These are phyloP conservation scores for Rhinocladiella similis DNA, from an alignment of 2,329 filamentous ascomycete genomes.

Conservation along the genomic window DNA sequence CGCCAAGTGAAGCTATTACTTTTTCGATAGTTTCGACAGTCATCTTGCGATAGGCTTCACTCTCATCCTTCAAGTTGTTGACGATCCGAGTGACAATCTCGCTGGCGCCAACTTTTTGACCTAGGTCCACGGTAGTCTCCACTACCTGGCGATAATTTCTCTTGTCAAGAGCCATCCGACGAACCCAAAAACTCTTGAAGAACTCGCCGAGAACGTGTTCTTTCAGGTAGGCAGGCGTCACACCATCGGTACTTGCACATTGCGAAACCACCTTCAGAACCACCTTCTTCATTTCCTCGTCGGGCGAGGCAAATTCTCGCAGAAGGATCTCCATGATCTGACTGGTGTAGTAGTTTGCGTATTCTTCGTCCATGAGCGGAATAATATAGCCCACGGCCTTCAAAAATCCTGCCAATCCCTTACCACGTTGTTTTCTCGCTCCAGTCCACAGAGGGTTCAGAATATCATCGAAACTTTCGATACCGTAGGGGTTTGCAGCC, in stretches of 20 bases:
- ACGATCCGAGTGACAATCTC: slow-evolving; percentile 94
- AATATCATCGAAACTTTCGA: slow-evolving; percentile 97
- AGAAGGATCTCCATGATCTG: slow-evolving; percentile 99
- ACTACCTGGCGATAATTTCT: slow-evolving; percentile 97
- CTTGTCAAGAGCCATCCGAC: slow-evolving; percentile 95
- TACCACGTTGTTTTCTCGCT: slow-evolving; percentile 91
- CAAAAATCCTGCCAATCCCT: slow-evolving; percentile 90
- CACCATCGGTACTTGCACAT: slow-evolving; percentile 89
- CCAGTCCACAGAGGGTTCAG: slow-evolving; percentile 97
- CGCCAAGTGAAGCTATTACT: slow-evolving; percentile 86
- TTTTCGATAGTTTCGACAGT: slow-evolving; percentile 98
- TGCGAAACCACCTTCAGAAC: slow-evolving; percentile 97
- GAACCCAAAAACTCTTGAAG: slow-evolving; percentile 98
- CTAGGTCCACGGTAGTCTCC: slow-evolving; percentile 94
- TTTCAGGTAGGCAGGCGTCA: slow-evolving; percentile 91
- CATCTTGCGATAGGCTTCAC: slow-evolving; percentile 98
- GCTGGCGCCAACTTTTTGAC: slow-evolving; percentile 94
- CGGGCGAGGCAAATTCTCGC: slow-evolving; percentile 91
- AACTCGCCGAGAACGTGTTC: slow-evolving; percentile 94
- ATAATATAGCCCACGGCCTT: slow-evolving; percentile 99
- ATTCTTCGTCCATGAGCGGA: slow-evolving; percentile 98
- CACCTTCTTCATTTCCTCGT: slow-evolving; percentile 99
- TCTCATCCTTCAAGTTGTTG: slow-evolving; percentile 95
- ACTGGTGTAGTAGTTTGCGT: slow-evolving; percentile 97
- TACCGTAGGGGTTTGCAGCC: slow-evolving; percentile 96